Evolutionary conservation across 169 alveolate genomes (phyloP).

Genomic region (Babesia ovata): DNA sequence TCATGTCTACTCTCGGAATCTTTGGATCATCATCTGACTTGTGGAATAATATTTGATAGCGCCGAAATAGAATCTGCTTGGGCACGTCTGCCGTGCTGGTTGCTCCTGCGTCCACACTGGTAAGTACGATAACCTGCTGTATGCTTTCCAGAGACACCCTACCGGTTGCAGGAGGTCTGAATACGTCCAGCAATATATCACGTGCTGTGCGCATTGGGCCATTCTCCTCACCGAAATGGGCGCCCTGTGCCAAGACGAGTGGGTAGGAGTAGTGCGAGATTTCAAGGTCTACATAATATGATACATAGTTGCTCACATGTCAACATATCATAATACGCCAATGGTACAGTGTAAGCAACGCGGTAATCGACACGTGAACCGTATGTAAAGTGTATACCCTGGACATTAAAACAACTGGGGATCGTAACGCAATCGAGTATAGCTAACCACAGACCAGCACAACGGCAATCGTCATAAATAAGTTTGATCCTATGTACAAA

Average conservation of each 20-base stretch:
- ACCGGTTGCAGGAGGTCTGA: slow-evolving; percentile 52
- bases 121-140: slow-evolving; percentile 53
- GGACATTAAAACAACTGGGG: too few relatives aligned
- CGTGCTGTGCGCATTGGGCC: slow-evolving; percentile 55
- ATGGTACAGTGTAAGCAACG: too few relatives aligned
- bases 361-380: too few relatives aligned
- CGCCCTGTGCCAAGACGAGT: slow-evolving; percentile 56
- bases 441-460: too few relatives aligned
- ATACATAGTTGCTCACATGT: too few relatives aligned
- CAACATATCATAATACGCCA: too few relatives aligned
- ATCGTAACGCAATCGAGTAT: too few relatives aligned
- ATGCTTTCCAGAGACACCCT: slow-evolving; percentile 51
- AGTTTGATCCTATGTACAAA: too few relatives aligned
- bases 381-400: too few relatives aligned
- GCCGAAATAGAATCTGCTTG: slow-evolving; percentile 40
- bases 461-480: too few relatives aligned
- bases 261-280: slow-evolving; percentile 54
- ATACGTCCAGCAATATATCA: slow-evolving; percentile 51
- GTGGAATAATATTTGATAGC: slow-evolving; percentile 34
- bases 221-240: slow-evolving; percentile 50
- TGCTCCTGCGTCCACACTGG: slow-evolving; percentile 41
- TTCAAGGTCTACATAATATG: slow-evolving; percentile 21
- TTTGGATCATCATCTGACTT: slow-evolving; percentile 34
- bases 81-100: not conserved
- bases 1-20: slow-evolving; percentile 49